These are phyloP conservation scores for Diplodia scrobiculata DNA, from an alignment of 2,329 filamentous ascomycete genomes.

Conservation along the genomic window DNA sequence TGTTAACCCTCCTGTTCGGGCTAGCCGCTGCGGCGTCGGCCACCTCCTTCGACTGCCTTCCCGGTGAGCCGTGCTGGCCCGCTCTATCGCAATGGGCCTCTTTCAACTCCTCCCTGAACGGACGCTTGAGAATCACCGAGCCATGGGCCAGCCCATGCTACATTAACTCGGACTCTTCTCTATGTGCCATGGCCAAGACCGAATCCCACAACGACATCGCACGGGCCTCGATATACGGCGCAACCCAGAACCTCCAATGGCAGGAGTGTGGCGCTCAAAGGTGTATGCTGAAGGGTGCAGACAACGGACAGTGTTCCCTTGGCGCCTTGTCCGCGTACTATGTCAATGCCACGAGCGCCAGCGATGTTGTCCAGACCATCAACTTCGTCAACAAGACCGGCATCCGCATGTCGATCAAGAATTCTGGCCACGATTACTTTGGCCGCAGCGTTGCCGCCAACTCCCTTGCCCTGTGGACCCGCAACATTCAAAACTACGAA, in stretches of 20 bases:
- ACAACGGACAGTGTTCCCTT: conserved; percentile 16
- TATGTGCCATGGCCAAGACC: neutral
- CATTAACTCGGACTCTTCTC: conserved; percentile 7
- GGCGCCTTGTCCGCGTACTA: conserved; percentile 32
- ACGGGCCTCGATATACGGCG: conserved; percentile 17
- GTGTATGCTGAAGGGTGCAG: conserved; percentile 2
- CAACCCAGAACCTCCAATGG: conserved; percentile 28
- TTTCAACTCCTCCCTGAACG: conserved; percentile 23
- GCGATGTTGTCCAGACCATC: conserved; percentile 34
- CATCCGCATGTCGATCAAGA: conserved; percentile 36
- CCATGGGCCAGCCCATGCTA: conserved; percentile 27
- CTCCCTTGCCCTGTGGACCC: conserved; percentile 35
- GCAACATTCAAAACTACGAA: conserved; percentile 29
- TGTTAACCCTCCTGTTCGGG: conserved; percentile 1
- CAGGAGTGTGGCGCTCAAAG: conserved; percentile 15
- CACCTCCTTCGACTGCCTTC: conserved; percentile 22
- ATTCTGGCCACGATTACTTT: conserved; percentile 36
- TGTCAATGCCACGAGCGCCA: conserved; percentile 32
- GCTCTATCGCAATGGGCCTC: conserved; percentile 14
- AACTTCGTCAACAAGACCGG: conserved; percentile 33
- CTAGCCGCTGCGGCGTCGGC: neutral
- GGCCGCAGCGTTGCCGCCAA: conserved; percentile 32
- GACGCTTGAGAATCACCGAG: conserved; percentile 9
- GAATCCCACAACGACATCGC: conserved; percentile 15
- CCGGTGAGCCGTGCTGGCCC: conserved; percentile 23